phyloP scores from a whole-genome alignment of 257 asterid genomes.

The Eustoma russellianum region DNA sequence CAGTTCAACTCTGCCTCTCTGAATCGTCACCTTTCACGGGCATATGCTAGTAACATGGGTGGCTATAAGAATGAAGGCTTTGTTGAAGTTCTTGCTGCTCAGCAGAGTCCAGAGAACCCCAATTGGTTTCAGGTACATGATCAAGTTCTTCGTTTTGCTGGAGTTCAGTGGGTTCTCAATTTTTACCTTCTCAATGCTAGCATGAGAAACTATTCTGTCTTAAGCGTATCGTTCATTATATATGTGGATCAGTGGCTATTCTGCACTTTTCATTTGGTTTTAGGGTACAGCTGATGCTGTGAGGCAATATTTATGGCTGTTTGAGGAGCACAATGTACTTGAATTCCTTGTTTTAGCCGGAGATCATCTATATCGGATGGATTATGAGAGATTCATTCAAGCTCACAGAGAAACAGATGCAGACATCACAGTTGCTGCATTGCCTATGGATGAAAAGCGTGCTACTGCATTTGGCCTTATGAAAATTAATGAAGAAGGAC shows the following conservation, averaged over 20 bases:
- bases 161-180: no score
- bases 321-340: slow-evolving; percentile 83
- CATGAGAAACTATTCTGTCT: no score
- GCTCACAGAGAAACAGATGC: slow-evolving; percentile 99
- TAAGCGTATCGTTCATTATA: no score
- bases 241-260: no score
- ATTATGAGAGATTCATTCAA: slow-evolving; percentile 84
- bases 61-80: slow-evolving; percentile 90
- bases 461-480: slow-evolving; percentile 92
- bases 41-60: slow-evolving; percentile 88
- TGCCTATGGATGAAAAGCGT: slow-evolving; percentile 95
- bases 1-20: slow-evolving; percentile 96
- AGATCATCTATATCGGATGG: slow-evolving; percentile 93
- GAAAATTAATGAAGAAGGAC: slow-evolving; percentile 98
- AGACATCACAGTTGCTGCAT: slow-evolving; percentile 91
- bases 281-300: slow-evolving; percentile 99
- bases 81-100: slow-evolving; percentile 99
- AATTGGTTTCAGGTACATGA: slow-evolving; percentile 81
- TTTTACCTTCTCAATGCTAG: no score
- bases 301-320: slow-evolving; percentile 85
- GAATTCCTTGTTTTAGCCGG: slow-evolving; percentile 90
- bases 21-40: slow-evolving; percentile 90
- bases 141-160: neutral
- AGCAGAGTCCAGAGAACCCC: slow-evolving; percentile 95
- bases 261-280: slow-evolving; percentile 6